Evolutionary conservation across 1,139 yeast genomes (phyloP).

Genomic region (Saccharomyces hybrid): DNA sequence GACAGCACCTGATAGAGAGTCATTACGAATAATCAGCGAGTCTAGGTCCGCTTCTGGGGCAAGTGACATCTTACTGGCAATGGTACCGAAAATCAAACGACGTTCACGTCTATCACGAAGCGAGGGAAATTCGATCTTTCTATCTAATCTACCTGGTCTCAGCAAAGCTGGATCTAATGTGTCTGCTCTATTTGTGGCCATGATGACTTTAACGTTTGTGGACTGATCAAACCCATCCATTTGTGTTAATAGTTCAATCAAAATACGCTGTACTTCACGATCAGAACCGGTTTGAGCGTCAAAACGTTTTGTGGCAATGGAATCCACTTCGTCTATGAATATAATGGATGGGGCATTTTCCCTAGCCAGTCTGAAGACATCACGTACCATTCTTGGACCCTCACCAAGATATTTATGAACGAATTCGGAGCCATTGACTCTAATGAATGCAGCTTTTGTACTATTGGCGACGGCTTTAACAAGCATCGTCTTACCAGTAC

Average conservation of each 20-base stretch:
- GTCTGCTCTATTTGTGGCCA: slow-evolving; percentile 99
- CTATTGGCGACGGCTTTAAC: slow-evolving; percentile 98
- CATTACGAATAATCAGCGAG: slow-evolving; percentile 89
- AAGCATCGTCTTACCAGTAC: slow-evolving; percentile 98
- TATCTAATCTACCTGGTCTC: slow-evolving; percentile 97
- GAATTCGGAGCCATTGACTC: slow-evolving; percentile 96
- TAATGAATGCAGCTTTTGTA: slow-evolving; percentile 89
- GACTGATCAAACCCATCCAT: slow-evolving; percentile 99
- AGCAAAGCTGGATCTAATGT: slow-evolving; percentile 96
- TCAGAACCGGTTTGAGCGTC: slow-evolving; percentile 99
- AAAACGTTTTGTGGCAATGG: slow-evolving; percentile 97
- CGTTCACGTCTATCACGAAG: slow-evolving; percentile 96
- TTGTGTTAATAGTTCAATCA: slow-evolving; percentile 91
- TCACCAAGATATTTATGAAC: slow-evolving; percentile 98
- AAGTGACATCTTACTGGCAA: slow-evolving; percentile 95
- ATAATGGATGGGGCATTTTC: slow-evolving; percentile 96
- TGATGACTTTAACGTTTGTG: slow-evolving; percentile 91
- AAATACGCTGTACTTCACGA: slow-evolving; percentile 96
- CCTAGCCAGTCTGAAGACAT: slow-evolving; percentile 92
- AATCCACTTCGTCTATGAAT: slow-evolving; percentile 97
- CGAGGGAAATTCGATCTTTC: slow-evolving; percentile 96
- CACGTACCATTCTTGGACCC: slow-evolving; percentile 99
- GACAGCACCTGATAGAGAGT: slow-evolving; percentile 94
- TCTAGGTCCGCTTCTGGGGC: slow-evolving; percentile 98
- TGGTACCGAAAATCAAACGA: slow-evolving; percentile 88